These are phyloP conservation scores for Suillus alpinus DNA, from an alignment of 768 basidiomycete genomes.

Conservation along the genomic window DNA sequence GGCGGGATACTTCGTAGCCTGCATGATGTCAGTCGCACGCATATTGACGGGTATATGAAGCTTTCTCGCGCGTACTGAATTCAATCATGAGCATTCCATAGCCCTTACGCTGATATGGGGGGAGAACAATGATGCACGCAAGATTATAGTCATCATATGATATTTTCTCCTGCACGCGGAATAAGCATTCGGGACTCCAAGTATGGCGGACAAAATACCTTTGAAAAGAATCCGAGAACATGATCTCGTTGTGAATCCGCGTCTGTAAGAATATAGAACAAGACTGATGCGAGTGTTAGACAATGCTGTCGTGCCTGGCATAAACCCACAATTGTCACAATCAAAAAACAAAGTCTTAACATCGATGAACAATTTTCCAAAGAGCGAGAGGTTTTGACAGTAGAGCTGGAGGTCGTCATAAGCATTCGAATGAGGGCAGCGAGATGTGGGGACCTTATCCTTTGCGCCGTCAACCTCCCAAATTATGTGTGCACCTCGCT, in stretches of 20 bases:
- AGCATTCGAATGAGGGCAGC: not conserved
- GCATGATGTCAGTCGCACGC: not conserved
- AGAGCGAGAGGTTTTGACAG: conserved; percentile 93
- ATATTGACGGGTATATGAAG: not conserved
- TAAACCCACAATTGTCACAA: conserved; percentile 71
- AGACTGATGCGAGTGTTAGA: conserved; percentile 38
- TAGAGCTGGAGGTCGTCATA: conserved; percentile 60
- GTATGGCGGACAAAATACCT: conserved; percentile 36
- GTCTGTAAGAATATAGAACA: conserved; percentile 92
- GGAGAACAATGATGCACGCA: conserved; percentile 93
- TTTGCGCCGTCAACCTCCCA: conserved; percentile 94
- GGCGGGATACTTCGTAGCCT: conserved; percentile 93
- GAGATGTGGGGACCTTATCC: conserved; percentile 61
- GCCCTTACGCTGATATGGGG: conserved; percentile 86
- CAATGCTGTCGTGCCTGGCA: not conserved
- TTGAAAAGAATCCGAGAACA: conserved; percentile 72
- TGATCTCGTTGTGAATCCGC: conserved; percentile 76
- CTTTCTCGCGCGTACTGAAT: conserved; percentile 70
- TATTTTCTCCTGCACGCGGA: conserved; percentile 68
- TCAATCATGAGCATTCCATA: conserved; percentile 97
- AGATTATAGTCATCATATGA: conserved; percentile 98
- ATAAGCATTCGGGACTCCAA: not conserved
- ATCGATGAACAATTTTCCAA: conserved; percentile 98
- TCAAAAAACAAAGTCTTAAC: conserved; percentile 95
- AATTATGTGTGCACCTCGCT: conserved; percentile 83